Evolutionary conservation across 352 stramenopile genomes (phyloP).

Genomic region (Pythium biforme): DNA sequence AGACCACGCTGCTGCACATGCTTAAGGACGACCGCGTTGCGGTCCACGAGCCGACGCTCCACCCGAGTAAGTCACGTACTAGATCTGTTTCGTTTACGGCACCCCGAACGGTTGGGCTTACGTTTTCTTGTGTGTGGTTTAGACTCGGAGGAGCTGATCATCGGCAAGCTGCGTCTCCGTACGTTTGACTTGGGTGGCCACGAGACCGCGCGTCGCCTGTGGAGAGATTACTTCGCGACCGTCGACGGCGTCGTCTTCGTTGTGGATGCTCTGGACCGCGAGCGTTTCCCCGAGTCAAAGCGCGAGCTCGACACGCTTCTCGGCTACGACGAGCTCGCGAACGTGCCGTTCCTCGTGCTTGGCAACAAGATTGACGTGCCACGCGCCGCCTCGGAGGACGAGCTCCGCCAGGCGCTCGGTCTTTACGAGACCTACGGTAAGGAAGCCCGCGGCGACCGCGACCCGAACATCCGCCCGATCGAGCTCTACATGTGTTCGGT

Average conservation of each 20-base stretch:
- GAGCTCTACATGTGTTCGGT: constrained; percentile 99
- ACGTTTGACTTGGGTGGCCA: constrained; percentile 99
- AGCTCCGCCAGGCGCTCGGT: constrained; percentile 95
- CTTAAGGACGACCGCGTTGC: constrained; percentile 98
- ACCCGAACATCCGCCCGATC: constrained; percentile 93
- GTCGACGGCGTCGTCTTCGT: constrained; percentile 99
- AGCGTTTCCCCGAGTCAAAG: constrained; percentile 99
- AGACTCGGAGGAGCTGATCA: constrained; percentile 92
- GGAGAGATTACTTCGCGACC: constrained; percentile 99
- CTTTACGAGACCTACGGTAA: constrained; percentile 99
- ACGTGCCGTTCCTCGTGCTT: constrained; percentile 99
- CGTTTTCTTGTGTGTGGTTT: background rate
- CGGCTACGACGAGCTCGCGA: constrained; percentile 96
- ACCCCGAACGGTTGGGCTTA: background rate
- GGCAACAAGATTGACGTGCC: constrained; percentile 99
- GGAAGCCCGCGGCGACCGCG: constrained; percentile 89
- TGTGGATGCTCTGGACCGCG: constrained; percentile 98
- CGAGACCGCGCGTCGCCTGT: constrained; percentile 96
- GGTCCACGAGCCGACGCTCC: constrained; percentile 95
- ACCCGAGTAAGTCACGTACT: constrained; percentile 81
- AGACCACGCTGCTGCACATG: constrained; percentile 99
- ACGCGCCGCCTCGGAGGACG: constrained; percentile 96
- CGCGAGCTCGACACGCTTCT: constrained; percentile 97
- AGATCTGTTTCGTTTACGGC: background rate
- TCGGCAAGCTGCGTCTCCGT: constrained; percentile 98